These are phyloP conservation scores for Daldinia grandis DNA, from an alignment of 495 filamentous ascomycete genomes.

Conservation along the genomic window DNA sequence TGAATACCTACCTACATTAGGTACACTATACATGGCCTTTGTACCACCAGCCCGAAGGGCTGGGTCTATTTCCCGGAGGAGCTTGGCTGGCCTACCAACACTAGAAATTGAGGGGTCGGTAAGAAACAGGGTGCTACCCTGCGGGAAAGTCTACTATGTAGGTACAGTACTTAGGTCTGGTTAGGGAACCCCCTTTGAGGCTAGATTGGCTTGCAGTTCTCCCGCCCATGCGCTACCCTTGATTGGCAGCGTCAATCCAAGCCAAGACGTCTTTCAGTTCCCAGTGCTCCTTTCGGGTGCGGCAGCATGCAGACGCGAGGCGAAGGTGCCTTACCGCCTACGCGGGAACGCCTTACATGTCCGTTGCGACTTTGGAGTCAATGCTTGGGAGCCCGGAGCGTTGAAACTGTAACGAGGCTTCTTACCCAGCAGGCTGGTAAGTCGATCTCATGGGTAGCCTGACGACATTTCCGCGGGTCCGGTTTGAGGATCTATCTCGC, in stretches of 20 bases:
- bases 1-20: too few species aligned
- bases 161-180: slow-evolving; percentile 5
- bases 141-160: slow-evolving; percentile 29
- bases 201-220: slow-evolving; percentile 41
- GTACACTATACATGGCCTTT: slow-evolving; percentile 1
- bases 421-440: slow-evolving; percentile 41
- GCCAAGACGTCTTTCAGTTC: slow-evolving; percentile 36
- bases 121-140: slow-evolving; percentile 39
- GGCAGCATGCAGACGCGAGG: slow-evolving; percentile 42
- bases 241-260: slow-evolving; percentile 32
- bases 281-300: slow-evolving; percentile 37
- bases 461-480: slow-evolving; percentile 18
- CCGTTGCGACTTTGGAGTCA: slow-evolving; percentile 24
- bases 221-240: slow-evolving; percentile 21
- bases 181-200: slow-evolving; percentile 36
- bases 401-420: slow-evolving; percentile 22
- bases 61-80: slow-evolving; percentile 40
- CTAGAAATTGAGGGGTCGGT: slow-evolving; percentile 41
- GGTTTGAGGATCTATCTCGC: slow-evolving; percentile 16
- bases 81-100: slow-evolving; percentile 37
- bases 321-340: slow-evolving; percentile 40
- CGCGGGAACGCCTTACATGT: slow-evolving; percentile 34
- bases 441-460: slow-evolving; percentile 28
- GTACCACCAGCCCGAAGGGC: slow-evolving; percentile 40
- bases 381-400: slow-evolving; percentile 12